phyloP scores from a whole-genome alignment of 2,329 filamentous ascomycete genomes.

The Stagonosporopsis cucurbitacearum region DNA sequence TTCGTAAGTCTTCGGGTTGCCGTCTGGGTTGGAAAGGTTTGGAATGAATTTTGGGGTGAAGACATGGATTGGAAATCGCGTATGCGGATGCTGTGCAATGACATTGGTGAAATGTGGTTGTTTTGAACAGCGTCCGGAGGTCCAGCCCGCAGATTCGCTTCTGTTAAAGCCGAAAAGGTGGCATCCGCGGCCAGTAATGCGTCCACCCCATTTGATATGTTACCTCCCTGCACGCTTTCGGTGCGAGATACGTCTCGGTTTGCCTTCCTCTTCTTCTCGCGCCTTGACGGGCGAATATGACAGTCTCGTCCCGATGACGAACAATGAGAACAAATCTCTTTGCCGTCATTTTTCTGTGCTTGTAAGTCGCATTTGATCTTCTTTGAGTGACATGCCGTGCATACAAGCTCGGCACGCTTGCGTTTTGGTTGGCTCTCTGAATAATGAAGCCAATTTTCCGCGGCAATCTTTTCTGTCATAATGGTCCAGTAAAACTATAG shows the following conservation, averaged over 20 bases:
- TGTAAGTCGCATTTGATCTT: slow-evolving; percentile 33
- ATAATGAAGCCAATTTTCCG: slow-evolving; percentile 29
- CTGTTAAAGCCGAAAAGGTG: slow-evolving; percentile 12
- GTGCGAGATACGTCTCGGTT: background rate
- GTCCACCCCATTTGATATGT: slow-evolving; percentile 18
- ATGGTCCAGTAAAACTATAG: background rate
- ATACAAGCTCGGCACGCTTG: slow-evolving; percentile 32
- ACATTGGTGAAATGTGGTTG: slow-evolving; percentile 11
- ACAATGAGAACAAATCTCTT: slow-evolving; percentile 25
- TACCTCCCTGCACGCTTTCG: background rate
- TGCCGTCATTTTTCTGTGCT: slow-evolving; percentile 16
- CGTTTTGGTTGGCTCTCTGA: slow-evolving; percentile 19
- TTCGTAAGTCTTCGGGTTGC: slow-evolving; percentile 1
- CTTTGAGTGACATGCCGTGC: slow-evolving; percentile 26
- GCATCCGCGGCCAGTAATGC: slow-evolving; percentile 20
- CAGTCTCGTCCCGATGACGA: slow-evolving; percentile 17
- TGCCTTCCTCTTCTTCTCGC: slow-evolving; percentile 24
- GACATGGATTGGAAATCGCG: slow-evolving; percentile 8
- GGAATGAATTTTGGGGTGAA: slow-evolving; percentile 17
- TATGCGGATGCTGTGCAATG: slow-evolving; percentile 8
- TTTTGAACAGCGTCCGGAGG: background rate
- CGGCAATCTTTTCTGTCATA: slow-evolving; percentile 1
- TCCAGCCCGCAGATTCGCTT: background rate
- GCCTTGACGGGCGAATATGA: slow-evolving; percentile 23
- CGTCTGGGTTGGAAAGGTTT: background rate